Evolutionary conservation across 176 grass and related monocot genomes (phyloP).

Genomic region (Tuctoria greenei): DNA sequence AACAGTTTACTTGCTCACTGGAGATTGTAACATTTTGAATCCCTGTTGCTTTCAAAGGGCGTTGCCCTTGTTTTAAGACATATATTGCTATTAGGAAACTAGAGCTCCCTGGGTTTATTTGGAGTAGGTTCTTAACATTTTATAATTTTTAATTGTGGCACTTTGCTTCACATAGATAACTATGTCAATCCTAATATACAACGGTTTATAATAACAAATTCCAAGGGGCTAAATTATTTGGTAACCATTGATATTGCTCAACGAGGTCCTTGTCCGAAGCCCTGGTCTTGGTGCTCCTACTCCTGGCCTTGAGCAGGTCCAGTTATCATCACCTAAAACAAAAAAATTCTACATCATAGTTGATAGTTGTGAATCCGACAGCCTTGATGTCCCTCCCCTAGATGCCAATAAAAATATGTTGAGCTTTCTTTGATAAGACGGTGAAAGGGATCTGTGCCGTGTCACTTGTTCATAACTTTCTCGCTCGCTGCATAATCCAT

Average conservation of each 20-base stretch:
- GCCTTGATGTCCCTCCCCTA: slow-evolving; percentile 12
- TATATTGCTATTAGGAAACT: slow-evolving; percentile 15
- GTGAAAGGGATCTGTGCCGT: slow-evolving; percentile 43
- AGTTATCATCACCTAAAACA: slow-evolving; percentile 43
- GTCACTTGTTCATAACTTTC: slow-evolving; percentile 28
- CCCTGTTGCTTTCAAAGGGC: slow-evolving; percentile 33
- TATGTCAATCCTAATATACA: slow-evolving; percentile 21
- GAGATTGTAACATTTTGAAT: slow-evolving; percentile 30
- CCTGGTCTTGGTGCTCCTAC: slow-evolving; percentile 31
- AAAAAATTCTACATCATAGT: neutral
- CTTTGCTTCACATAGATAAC: slow-evolving; percentile 49
- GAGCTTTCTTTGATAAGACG: slow-evolving; percentile 27
- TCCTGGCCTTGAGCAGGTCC: slow-evolving; percentile 37
- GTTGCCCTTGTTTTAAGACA: slow-evolving; percentile 27
- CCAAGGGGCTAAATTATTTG: slow-evolving; percentile 43
- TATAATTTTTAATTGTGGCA: slow-evolving; percentile 35
- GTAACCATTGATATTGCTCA: slow-evolving; percentile 32
- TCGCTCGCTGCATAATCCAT: slow-evolving; percentile 31
- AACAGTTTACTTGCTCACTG: slow-evolving; percentile 31
- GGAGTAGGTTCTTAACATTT: slow-evolving; percentile 18
- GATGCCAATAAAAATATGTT: slow-evolving; percentile 30
- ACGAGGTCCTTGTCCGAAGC: slow-evolving; percentile 40
- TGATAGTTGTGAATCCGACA: slow-evolving; percentile 16
- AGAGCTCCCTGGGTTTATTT: slow-evolving; percentile 5
- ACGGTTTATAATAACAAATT: slow-evolving; percentile 19